Evolutionary conservation across 108 stramenopile genomes (phyloP).

Genomic region (Thalassiosira profunda): DNA sequence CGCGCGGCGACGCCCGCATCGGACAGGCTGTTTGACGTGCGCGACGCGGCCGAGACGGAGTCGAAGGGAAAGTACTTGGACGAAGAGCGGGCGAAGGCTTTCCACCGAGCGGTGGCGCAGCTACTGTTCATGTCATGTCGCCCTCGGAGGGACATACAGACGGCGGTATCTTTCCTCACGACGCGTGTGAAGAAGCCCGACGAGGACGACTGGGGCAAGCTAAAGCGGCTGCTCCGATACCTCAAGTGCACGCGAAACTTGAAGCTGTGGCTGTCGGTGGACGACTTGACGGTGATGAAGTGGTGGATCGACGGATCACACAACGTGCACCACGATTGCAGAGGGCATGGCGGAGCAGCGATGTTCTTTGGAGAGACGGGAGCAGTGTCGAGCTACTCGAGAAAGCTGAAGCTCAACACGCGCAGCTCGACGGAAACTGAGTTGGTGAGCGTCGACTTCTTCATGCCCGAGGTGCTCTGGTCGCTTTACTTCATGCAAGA

Average conservation of each 20-base stretch:
- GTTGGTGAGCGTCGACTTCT: conserved; percentile 7
- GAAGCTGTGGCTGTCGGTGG: background rate
- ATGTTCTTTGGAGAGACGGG: conserved; percentile 22
- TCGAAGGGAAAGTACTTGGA: too few species aligned
- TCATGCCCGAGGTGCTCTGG: conserved; percentile 43
- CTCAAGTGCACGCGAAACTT: background rate
- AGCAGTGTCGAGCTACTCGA: conserved; percentile 18
- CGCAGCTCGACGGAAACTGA: conserved; percentile 46
- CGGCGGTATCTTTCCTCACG: conserved; percentile 38
- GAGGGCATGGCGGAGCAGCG: conserved; percentile 22
- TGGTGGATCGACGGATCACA: conserved; percentile 32
- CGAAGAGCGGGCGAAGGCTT: conserved; percentile 13
- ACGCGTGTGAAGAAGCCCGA: conserved; percentile 36
- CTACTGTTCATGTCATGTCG: conserved; percentile 36
- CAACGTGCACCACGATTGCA: conserved; percentile 8
- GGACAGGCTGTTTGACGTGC: background rate
- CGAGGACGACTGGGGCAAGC: conserved; percentile 9
- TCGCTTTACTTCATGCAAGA: background rate
- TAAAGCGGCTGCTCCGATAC: background rate
- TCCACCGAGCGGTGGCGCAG: conserved; percentile 51
- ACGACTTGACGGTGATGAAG: background rate
- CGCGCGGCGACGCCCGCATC: conserved; percentile 3
- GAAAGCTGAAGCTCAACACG: conserved; percentile 48
- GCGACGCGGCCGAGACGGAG: background rate
- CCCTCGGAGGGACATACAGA: conserved; percentile 38